These are phyloP conservation scores for Beauveria medogensis DNA, from an alignment of 2,329 filamentous ascomycete species.

Conservation along the genomic window DNA sequence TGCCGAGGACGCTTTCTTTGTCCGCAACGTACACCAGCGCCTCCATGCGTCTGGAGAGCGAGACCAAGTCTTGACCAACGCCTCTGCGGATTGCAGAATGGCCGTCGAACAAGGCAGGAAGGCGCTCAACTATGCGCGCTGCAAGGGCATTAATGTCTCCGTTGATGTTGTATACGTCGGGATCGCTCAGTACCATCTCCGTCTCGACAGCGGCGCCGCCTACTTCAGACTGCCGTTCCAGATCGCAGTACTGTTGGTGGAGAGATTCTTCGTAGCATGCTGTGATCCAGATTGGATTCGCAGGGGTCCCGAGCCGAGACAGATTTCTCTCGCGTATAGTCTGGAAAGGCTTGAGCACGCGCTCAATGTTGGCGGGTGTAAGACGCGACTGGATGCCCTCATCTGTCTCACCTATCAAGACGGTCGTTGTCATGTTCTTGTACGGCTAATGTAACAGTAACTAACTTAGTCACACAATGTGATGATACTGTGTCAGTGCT, in stretches of 20 bases:
- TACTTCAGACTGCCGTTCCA: neutral
- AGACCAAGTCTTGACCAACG: neutral
- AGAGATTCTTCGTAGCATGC: neutral
- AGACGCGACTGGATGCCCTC: neutral
- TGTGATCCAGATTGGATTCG: neutral
- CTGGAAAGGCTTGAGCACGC: constrained; percentile 1
- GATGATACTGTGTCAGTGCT: neutral
- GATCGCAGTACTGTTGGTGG: neutral
- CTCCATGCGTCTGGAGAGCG: neutral
- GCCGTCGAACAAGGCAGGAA: neutral
- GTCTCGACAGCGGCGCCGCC: neutral
- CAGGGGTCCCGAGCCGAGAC: too few relatives aligned
- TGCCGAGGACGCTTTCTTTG: neutral
- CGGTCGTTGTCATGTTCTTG: neutral
- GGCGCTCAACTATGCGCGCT: neutral
- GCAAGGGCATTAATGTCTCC: neutral
- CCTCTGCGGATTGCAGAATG: neutral
- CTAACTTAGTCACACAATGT: neutral
- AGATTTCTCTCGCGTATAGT: neutral
- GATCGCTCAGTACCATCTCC: neutral
- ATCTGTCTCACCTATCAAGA: neutral
- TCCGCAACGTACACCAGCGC: neutral
- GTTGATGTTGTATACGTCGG: neutral
- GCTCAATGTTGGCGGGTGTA: neutral
- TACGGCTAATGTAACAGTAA: neutral